A percentile compares a stretch with the other conserved stretches of the same genome.
These are phyloP conservation scores for Dispira simplex DNA, from an alignment of 192 early-diverging fungal species.

Conservation along the genomic window DNA sequence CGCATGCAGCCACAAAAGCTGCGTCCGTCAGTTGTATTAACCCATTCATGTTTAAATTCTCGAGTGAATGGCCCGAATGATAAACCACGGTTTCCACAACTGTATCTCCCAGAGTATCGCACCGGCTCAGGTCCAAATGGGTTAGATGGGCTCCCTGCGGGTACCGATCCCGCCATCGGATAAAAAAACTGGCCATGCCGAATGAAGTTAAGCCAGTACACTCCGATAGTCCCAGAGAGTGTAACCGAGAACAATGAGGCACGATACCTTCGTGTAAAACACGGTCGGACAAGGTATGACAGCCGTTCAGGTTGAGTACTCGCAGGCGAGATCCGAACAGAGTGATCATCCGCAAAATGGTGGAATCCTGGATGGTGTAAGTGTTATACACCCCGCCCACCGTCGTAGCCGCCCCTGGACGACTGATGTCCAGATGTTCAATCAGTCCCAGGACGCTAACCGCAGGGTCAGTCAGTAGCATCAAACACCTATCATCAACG, in stretches of 20 bases:
- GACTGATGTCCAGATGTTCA: constrained; percentile 20
- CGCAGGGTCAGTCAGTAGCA: constrained; percentile 14
- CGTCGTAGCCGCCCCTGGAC: constrained; percentile 18
- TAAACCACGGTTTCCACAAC: constrained; percentile 35
- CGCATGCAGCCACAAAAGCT: constrained; percentile 34
- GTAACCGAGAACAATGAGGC: constrained; percentile 38
- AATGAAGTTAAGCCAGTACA: constrained; percentile 32
- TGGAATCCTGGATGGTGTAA: constrained; percentile 23
- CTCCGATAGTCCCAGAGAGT: constrained; percentile 39
- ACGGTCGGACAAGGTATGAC: constrained; percentile 26
- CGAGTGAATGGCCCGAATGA: constrained; percentile 40
- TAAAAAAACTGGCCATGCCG: background rate
- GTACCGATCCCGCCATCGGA: background rate
- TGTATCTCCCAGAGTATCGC: constrained; percentile 45
- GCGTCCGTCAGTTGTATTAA: constrained; percentile 44
- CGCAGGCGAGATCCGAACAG: constrained; percentile 27
- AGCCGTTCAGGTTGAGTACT: constrained; percentile 35
- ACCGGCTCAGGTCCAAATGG: constrained; percentile 41
- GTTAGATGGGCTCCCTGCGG: constrained; percentile 16
- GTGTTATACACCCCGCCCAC: background rate
- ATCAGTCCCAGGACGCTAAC: constrained; percentile 19
- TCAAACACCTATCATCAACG: constrained; percentile 33
- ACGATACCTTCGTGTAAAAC: constrained; percentile 36
- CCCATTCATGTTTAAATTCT: constrained; percentile 45
- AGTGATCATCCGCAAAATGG: constrained; percentile 26